phyloP scores from a whole-genome alignment of 805 yeast species.

The Barnettozyma sp. region DNA sequence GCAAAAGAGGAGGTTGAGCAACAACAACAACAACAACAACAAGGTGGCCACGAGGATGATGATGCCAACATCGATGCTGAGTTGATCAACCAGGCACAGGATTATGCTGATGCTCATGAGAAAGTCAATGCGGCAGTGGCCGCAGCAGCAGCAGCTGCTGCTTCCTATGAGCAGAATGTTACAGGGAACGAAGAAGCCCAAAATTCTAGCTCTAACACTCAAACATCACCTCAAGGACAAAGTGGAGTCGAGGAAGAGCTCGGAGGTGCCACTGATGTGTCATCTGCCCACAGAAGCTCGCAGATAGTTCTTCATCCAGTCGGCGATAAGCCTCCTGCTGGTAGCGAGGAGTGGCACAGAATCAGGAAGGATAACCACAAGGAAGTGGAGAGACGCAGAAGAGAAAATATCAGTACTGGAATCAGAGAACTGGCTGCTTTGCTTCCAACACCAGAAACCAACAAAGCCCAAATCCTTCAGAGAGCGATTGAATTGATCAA shows the following conservation, averaged over 20 bases:
- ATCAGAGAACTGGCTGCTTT: slow-evolving; percentile 71
- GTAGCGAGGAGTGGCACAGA: slow-evolving; percentile 79
- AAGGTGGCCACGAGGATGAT: slow-evolving; percentile 7
- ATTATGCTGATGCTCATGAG: slow-evolving; percentile 12
- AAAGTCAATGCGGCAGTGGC: slow-evolving; percentile 7
- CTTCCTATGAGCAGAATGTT: slow-evolving; percentile 4
- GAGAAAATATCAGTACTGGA: slow-evolving; percentile 85
- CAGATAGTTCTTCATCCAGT: slow-evolving; percentile 17
- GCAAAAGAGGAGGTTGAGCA: slow-evolving; percentile 6
- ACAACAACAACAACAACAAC: too few relatives aligned
- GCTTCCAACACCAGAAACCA: slow-evolving; percentile 77
- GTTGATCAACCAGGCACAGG: slow-evolving; percentile 15
- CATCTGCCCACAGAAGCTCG: slow-evolving; percentile 8
- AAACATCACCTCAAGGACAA: too few relatives aligned
- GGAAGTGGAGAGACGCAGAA: slow-evolving; percentile 89
- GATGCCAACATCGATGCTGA: slow-evolving; percentile 21
- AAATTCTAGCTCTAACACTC: too few relatives aligned
- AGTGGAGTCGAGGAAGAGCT: too few relatives aligned
- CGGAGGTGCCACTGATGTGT: too few relatives aligned
- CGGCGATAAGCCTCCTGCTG: slow-evolving; percentile 50
- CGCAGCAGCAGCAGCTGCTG: slow-evolving; percentile 12
- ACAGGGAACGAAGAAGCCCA: background rate
- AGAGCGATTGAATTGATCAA: slow-evolving; percentile 88
- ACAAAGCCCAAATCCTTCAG: slow-evolving; percentile 83
- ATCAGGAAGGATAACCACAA: slow-evolving; percentile 87